Evolutionary conservation across 1,139 yeast genomes (phyloP).

Genomic region (Debaryomyces fabryi): DNA sequence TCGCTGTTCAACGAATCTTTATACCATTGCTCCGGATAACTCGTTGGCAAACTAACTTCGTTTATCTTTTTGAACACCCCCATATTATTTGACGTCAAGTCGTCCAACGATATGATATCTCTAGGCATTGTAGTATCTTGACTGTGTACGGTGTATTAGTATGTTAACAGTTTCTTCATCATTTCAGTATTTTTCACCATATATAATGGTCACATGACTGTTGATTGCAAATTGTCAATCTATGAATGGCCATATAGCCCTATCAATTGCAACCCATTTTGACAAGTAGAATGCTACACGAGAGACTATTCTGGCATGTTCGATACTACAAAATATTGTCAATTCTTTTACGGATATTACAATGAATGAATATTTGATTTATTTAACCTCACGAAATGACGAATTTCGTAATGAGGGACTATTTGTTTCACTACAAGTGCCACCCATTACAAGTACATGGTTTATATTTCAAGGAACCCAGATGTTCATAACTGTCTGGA

Average conservation of each 20-base stretch:
- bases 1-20: conserved; percentile 37
- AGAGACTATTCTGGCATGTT: neutral
- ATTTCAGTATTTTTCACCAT: neutral
- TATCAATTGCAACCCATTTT: neutral
- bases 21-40: conserved; percentile 50
- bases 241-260: neutral
- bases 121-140: conserved; percentile 24
- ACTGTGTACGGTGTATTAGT: neutral
- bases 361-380: neutral
- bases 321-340: neutral
- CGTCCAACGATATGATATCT: conserved; percentile 53
- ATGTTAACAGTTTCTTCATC: neutral
- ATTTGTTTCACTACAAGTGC: neutral
- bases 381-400: neutral
- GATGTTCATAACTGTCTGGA: neutral
- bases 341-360: neutral
- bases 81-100: conserved; percentile 55
- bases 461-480: neutral
- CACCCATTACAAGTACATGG: neutral
- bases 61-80: conserved; percentile 57
- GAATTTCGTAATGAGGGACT: neutral
- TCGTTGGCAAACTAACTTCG: conserved; percentile 42
- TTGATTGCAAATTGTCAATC: neutral
- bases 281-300: neutral
- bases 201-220: conserved; percentile 6